Evolutionary conservation across 495 filamentous ascomycete genomes (phyloP), one percentile per base, ranked within the genome.

Genomic region (Aspergillus diversus): DNA sequence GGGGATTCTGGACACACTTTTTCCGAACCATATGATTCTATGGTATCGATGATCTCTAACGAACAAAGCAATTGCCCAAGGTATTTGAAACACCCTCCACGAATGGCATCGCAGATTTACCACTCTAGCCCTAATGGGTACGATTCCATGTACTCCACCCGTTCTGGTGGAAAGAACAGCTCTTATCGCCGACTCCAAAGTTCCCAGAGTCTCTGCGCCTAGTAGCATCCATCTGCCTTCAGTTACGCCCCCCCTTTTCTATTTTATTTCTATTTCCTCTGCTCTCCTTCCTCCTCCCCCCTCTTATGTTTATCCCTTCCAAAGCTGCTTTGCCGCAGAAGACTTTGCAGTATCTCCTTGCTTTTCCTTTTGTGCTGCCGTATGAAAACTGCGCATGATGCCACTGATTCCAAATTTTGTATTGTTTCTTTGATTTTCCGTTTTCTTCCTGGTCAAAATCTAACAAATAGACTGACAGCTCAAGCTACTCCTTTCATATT

Each of bases 161-260:
- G 66, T 17, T 27, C 58, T 46, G 54, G 53, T 43, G 63, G 66
- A 39, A 34, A 57, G 33, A 51, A 53, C 31, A 58, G 47, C 33
- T 47, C 65, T 13, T 79, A 77, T 57, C 56, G 55, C 55, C 75
- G 76, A 53, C 74, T 77, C 55, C 70, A 69, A 39, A 72, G 65
- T 33, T 66, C 72, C 13, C 76, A 76, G 60, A 72, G 74, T 53
- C 66, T 79, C 39, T 78, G 76, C 68, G 73, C 74, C 49, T 79
- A 69, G 16, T 48, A 33, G 4, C 4, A 27, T 52, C n/a, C 1
- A 21, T 42, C 16, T 49, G 21, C 35, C 52, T 51, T 55, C 27
- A 2, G n/a, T 16, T 67, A 55, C 32, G 64, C 46, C n/a, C 21
- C 17, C 51, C 42, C 37, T 59, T 66, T 50, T 59, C n/a, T 3